Conservation (phyloP, 2,329 filamentous ascomycete genomes). For the Fusarium nelsonii region DNA sequence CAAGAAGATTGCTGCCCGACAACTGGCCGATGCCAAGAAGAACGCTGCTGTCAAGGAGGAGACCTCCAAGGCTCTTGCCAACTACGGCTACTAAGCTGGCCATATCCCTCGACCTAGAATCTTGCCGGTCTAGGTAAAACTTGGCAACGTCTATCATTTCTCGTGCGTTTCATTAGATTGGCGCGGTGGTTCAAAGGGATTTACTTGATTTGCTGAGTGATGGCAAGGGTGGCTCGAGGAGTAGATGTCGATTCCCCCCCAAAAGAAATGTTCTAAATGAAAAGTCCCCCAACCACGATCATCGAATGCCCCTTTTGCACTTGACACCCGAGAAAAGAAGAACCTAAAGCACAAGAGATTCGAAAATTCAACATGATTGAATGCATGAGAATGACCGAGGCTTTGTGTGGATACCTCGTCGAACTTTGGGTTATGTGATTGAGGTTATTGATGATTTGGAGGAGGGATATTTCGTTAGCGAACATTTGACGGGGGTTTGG, state of each 20-base stretch:
- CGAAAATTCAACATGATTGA: slow-evolving; percentile 47
- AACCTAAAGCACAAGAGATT: slow-evolving; percentile 53
- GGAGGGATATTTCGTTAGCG: slow-evolving; percentile 17
- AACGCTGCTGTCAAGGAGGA: slow-evolving; percentile 87
- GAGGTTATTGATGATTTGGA: slow-evolving; percentile 12
- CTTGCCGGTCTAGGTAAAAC: slow-evolving; percentile 49
- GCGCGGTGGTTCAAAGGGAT: slow-evolving; percentile 64
- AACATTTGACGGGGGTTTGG: slow-evolving; percentile 25
- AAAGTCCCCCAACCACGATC: slow-evolving; percentile 47
- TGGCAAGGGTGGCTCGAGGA: slow-evolving; percentile 58
- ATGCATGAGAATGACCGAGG: slow-evolving; percentile 46
- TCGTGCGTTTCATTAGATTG: slow-evolving; percentile 67
- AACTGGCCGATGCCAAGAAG: slow-evolving; percentile 94
- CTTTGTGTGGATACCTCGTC: slow-evolving; percentile 34
- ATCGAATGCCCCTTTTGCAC: slow-evolving; percentile 46
- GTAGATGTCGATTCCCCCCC: slow-evolving; percentile 51
- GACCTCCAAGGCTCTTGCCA: slow-evolving; percentile 88
- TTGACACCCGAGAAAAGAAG: slow-evolving; percentile 44
- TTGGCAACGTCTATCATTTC: slow-evolving; percentile 60
- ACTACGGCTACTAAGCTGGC: slow-evolving; percentile 84
- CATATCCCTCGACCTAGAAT: slow-evolving; percentile 49
- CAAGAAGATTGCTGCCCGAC: slow-evolving; percentile 96
- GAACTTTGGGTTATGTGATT: slow-evolving; percentile 15
- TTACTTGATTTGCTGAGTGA: slow-evolving; percentile 63
- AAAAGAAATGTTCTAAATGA: slow-evolving; percentile 53